Base-by-base conservation (phyloP, 495 filamentous ascomycete genomes). In the Tuber aestivum region DNA sequence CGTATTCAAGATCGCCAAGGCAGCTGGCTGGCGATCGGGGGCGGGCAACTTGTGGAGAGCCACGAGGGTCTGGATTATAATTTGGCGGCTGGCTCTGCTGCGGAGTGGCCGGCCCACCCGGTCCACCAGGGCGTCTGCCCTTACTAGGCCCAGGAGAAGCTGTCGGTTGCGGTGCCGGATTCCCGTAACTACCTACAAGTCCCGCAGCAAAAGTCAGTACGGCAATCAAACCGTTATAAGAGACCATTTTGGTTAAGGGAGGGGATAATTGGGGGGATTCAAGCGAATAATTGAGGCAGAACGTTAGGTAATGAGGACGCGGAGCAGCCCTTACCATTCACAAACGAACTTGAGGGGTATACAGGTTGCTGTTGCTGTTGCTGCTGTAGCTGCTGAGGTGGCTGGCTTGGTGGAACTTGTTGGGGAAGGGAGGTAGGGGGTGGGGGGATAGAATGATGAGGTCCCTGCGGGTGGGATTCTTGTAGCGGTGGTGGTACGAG, bases 141-240 rank as follows among this genome's bases (percentile, higher is more conserved):
- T 92, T 93, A 74, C 89, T 90, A 56, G 93, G 92, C 2, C 94
- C 95, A 21, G 95, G 95, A 65, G 94, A 97, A 21, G 93, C 92
- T 45, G 92, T 94, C 45, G 91, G 90, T 80, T 90, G 93, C 38
- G 93, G 93, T n/a, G 92, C 89, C 82, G 91, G 90, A 73, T 91
- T 86, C 35, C 86, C 88, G 77, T 91, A 92, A 72, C 90, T n/a
- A 18, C 56, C 56, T 65, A 65, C 2, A 65, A 65, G 56, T 41
- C 27, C 56, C 56, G n/a, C n/a, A 65, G 9, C 56, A 65, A 65
- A 65, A 32, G 9, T 65, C 18, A 65, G n/a, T 6, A 65, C 71
- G 41, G 70, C 70, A 75, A 68, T 38, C 37, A 70, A 45, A 44
- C 48, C n/a, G 38, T 48, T 44, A 20, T 27, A 70, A 71, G 56